These are phyloP conservation scores for Bolboschoenus planiculmis DNA, from an alignment of 176 grass and related monocot species.

Conservation along the genomic window DNA sequence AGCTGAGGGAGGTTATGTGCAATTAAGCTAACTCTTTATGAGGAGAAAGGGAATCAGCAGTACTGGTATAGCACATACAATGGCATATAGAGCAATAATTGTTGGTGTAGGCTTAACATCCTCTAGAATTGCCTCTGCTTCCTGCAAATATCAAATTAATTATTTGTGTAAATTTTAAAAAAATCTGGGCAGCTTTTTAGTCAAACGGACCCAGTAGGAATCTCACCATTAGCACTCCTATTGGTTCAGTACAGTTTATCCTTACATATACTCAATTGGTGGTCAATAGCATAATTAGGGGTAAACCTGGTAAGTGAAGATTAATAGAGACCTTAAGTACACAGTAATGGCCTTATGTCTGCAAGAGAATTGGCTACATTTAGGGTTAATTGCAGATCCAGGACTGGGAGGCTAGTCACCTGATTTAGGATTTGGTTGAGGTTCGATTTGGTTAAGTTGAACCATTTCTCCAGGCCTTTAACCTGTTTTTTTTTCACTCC, in stretches of 20 bases:
- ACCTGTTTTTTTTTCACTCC: neutral
- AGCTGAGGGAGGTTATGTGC: neutral
- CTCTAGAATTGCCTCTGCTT: constrained; percentile 75
- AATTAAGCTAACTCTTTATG: constrained; percentile 4
- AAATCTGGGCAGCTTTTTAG: neutral
- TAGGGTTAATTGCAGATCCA: neutral
- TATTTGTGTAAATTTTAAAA: constrained; percentile 1
- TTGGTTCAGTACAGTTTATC: neutral
- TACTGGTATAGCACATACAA: constrained; percentile 37
- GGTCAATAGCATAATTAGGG: neutral
- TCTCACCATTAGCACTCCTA: neutral
- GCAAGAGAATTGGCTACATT: neutral
- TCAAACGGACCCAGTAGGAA: neutral
- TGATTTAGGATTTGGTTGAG: neutral
- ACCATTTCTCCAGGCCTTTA: neutral
- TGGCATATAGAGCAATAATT: constrained; percentile 53
- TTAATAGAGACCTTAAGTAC: no score
- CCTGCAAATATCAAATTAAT: constrained; percentile 50
- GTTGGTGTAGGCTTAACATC: constrained; percentile 79
- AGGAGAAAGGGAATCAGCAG: neutral
- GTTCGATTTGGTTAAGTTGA: no score
- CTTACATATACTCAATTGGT: neutral
- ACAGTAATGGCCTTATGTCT: neutral
- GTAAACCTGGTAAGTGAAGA: neutral
- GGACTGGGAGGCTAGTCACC: neutral